Base-by-base conservation (phyloP, 2,329 filamentous ascomycete genomes). In the Lachnellula occidentalis region DNA sequence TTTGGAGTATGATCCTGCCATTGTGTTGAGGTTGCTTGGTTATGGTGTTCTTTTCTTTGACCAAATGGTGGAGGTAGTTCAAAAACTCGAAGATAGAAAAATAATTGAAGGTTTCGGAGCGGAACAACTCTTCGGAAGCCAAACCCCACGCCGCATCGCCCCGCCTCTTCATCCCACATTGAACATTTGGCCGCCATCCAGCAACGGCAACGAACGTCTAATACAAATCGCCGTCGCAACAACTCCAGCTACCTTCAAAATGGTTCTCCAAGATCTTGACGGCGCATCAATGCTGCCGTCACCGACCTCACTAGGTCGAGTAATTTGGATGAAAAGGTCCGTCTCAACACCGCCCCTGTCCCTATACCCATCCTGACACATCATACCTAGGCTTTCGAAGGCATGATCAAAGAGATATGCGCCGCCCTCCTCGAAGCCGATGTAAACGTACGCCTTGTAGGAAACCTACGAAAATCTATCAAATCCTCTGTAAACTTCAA, bases 201-300 rank as follows among this genome's bases (percentile, higher is more conserved):
- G 27, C 19, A 50, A 34, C 19, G 51, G 12, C 14, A 42, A 17
- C n/a, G 21, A 36, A 24, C 21, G 15, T 39, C 45, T 27, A 34
- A 42, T 34, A 49, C 45, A 31, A 31, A 56, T 46, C 49, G 52
- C 54, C 50, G 45, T 31, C 27, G 27, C 27, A 31, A 11, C 27
- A 31, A 31, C 27, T 31, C 27, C 27, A 11, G 8, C 27, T 9
- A 31, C 49, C 34, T 43, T 2, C 56, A 70, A 68, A 70, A 99
- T 99, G 94, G 94, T 99, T 81, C 88, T 99, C 70, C 92, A 96
- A 85, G 94, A 99, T 82, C 83, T 99, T 57, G 94, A 66, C 91
- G 92, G 79, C 94, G 94, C 76, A 97, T 99, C 74, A 97, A 96
- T 76, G 84, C 90, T 79, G 94, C 94, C 67, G 89, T 99, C 76